Evolutionary conservation across 2,329 filamentous ascomycete genomes (phyloP).

Genomic region (Fusarium sp.): DNA sequence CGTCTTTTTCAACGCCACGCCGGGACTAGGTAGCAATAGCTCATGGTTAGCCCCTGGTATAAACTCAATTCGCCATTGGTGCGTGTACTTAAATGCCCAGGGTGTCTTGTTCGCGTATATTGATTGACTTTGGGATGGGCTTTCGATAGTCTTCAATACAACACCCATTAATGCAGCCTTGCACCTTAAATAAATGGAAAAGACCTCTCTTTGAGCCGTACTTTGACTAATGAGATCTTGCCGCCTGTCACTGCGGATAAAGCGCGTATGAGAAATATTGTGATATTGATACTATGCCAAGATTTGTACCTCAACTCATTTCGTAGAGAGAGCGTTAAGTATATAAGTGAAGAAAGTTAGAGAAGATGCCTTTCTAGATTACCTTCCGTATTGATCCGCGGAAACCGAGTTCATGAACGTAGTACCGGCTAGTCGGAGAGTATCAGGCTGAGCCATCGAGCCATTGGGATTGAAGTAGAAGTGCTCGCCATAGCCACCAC

Average conservation of each 20-base stretch:
- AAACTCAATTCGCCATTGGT: background rate
- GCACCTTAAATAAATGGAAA: background rate
- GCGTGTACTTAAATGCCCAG: background rate
- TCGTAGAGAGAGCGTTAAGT: background rate
- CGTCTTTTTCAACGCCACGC: background rate
- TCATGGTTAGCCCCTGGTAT: background rate
- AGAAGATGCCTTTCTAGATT: background rate
- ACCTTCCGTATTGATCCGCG: conserved; percentile 32
- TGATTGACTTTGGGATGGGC: background rate
- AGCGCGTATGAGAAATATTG: background rate
- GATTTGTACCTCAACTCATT: background rate
- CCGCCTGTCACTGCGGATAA: background rate
- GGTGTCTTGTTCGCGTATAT: background rate
- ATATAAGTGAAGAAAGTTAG: background rate
- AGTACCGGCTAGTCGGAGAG: conserved; percentile 35
- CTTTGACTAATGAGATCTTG: no score
- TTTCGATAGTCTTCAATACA: background rate
- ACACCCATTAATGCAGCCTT: background rate
- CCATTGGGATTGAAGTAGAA: conserved; percentile 41
- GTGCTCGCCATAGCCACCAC: conserved; percentile 38
- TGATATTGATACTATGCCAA: background rate
- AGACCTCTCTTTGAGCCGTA: background rate
- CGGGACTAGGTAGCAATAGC: background rate
- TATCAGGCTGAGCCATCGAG: conserved; percentile 30
- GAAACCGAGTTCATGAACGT: conserved; percentile 38